Conservation (phyloP, 306 rosid genomes). For the Quercus suber region DNA sequence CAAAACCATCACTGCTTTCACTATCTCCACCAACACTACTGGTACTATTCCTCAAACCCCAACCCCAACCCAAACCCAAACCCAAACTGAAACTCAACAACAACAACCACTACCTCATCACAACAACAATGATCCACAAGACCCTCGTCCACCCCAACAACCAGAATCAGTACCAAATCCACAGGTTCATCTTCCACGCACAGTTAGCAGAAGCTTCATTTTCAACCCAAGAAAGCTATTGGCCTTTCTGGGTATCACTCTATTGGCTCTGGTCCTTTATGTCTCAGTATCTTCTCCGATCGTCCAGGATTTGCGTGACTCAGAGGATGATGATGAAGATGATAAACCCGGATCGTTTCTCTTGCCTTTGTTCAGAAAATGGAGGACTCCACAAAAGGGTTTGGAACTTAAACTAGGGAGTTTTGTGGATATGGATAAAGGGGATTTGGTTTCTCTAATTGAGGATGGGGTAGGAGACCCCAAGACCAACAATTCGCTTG, state of each 20-base stretch:
- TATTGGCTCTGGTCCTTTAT: constrained; percentile 51
- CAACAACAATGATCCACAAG: neutral
- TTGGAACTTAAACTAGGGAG: constrained; percentile 52
- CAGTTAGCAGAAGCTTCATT: constrained; percentile 22
- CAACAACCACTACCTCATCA: constrained; percentile 14
- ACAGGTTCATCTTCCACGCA: constrained; percentile 24
- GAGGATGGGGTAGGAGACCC: constrained; percentile 4
- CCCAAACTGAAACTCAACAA: constrained; percentile 12
- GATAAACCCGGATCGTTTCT: constrained; percentile 31
- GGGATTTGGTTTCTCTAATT: constrained; percentile 18
- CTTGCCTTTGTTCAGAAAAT: constrained; percentile 53
- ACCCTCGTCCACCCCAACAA: constrained; percentile 22
- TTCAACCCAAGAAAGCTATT: constrained; percentile 38
- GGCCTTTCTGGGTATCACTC: constrained; percentile 41
- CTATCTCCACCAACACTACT: constrained; percentile 28
- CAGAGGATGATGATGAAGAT: constrained; percentile 28
- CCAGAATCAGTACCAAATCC: constrained; percentile 23
- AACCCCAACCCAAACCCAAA: constrained; percentile 5
- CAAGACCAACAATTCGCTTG: constrained; percentile 22
- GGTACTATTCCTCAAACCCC: constrained; percentile 16
- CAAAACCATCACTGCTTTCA: constrained; percentile 78
- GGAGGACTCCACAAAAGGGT: constrained; percentile 28
- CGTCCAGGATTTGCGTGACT: constrained; percentile 33
- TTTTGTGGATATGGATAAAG: constrained; percentile 33
- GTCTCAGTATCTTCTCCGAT: constrained; percentile 39